Evolutionary conservation across 2,329 filamentous ascomycete genomes (phyloP).

Genomic region (Cadophora malorum): DNA sequence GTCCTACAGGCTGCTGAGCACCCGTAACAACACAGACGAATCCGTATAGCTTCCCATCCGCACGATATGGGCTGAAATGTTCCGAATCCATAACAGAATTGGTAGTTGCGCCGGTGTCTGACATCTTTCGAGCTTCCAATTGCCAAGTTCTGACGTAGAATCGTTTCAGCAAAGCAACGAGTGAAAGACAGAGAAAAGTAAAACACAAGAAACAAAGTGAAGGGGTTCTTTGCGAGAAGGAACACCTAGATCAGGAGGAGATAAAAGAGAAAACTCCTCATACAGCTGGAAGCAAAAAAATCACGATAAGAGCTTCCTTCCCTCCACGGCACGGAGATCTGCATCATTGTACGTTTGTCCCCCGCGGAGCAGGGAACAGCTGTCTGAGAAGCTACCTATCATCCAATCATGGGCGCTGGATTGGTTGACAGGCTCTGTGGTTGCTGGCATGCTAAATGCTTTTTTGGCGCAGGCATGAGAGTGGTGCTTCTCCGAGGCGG

Average conservation of each 20-base stretch:
- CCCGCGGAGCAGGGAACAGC: constrained; percentile 14
- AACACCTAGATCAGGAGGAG: background rate
- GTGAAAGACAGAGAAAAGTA: background rate
- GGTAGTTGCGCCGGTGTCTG: background rate
- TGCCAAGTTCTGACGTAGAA: background rate
- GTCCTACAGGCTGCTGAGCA: constrained; percentile 64
- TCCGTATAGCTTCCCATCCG: constrained; percentile 55
- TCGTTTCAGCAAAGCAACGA: no score
- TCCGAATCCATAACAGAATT: constrained; percentile 34
- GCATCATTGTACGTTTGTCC: background rate
- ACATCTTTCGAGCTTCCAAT: constrained; percentile 2
- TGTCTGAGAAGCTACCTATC: background rate
- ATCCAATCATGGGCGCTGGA: constrained; percentile 2
- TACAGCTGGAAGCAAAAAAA: background rate
- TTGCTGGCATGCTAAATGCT: background rate
- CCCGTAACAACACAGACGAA: constrained; percentile 71
- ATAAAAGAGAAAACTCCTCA: background rate
- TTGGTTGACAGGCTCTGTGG: constrained; percentile 6
- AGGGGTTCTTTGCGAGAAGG: background rate
- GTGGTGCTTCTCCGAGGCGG: constrained; percentile 27
- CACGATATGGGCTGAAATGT: constrained; percentile 42
- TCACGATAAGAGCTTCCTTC: constrained; percentile 21
- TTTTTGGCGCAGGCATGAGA: constrained; percentile 9
- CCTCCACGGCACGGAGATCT: constrained; percentile 22
- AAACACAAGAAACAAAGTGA: background rate